phyloP scores from a whole-genome alignment of 306 rosid genomes.

The Cyamopsis tetragonoloba region DNA sequence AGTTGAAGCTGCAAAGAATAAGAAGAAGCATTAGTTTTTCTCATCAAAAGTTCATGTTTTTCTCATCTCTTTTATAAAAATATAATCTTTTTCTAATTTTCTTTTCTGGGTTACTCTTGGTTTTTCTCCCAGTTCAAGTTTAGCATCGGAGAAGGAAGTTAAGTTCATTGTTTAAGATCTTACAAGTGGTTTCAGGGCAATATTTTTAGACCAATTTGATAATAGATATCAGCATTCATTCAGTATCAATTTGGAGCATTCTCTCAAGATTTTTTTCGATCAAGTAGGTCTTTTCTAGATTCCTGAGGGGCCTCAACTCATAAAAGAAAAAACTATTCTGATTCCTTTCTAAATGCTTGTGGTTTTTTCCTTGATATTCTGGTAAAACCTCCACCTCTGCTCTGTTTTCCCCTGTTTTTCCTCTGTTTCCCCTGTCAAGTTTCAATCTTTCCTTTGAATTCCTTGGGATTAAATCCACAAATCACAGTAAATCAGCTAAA shows the following conservation, averaged over 20 bases:
- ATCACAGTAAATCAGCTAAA: not conserved
- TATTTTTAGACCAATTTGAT: conserved; percentile 21
- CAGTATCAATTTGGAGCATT: conserved; percentile 27
- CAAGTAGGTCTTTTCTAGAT: conserved; percentile 62
- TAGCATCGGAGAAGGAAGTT: conserved; percentile 15
- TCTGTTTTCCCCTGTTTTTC: conserved; percentile 21
- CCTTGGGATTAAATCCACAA: not conserved
- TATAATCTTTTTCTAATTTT: not conserved
- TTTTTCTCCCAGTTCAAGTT: not conserved
- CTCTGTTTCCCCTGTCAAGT: conserved; percentile 28
- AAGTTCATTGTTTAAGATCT: conserved; percentile 40
- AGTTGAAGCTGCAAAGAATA: conserved; percentile 27
- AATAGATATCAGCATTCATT: conserved; percentile 21
- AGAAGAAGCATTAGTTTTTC: conserved; percentile 8
- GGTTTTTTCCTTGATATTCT: conserved; percentile 44
- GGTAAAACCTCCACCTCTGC: conserved; percentile 41
- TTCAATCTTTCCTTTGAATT: not conserved
- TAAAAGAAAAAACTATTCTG: conserved; percentile 49
- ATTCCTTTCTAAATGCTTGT: conserved; percentile 61
- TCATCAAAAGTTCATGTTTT: conserved; percentile 9
- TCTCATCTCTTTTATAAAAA: not conserved
- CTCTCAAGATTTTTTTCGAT: conserved; percentile 29
- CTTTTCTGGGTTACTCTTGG: conserved; percentile 12
- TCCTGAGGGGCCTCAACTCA: conserved; percentile 41
- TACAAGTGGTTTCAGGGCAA: conserved; percentile 24